Evolutionary conservation across 768 basidiomycete genomes (phyloP).

Genomic region (Leccinum imitatum): DNA sequence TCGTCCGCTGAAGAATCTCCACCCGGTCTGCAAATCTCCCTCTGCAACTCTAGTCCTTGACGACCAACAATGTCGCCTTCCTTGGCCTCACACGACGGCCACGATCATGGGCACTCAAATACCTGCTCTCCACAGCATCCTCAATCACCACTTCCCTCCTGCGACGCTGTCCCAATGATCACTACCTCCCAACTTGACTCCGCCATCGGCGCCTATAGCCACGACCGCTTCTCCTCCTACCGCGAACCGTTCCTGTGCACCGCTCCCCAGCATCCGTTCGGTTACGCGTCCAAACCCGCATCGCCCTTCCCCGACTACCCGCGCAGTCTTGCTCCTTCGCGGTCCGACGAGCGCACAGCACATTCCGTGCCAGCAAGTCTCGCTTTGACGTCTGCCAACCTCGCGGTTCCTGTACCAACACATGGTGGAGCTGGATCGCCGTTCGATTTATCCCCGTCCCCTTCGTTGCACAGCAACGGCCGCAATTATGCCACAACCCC

Average conservation of each 20-base stretch:
- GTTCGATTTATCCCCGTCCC: conserved; percentile 31
- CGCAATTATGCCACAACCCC: conserved; percentile 11
- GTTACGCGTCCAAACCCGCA: conserved; percentile 10
- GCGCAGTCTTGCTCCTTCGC: conserved; percentile 1
- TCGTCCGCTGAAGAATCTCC: conserved; percentile 19
- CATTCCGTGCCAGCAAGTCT: background rate
- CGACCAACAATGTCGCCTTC: conserved; percentile 36
- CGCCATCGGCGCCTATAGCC: background rate
- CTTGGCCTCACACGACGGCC: conserved; percentile 13
- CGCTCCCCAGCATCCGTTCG: background rate
- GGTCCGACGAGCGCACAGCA: conserved; percentile 3
- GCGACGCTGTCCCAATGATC: conserved; percentile 21
- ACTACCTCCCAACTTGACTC: conserved; percentile 6
- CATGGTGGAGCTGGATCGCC: conserved; percentile 28
- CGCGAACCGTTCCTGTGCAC: conserved; percentile 8
- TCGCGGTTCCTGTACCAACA: background rate
- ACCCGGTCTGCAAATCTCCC: conserved; percentile 31
- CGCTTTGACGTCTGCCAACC: conserved; percentile 1
- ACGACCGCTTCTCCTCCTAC: conserved; percentile 7
- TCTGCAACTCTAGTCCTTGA: conserved; percentile 30
- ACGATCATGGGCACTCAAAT: conserved; percentile 26
- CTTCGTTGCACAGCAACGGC: conserved; percentile 9
- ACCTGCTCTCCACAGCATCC: conserved; percentile 10
- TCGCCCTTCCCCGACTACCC: conserved; percentile 1
- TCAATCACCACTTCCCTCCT: background rate